phyloP scores from a whole-genome alignment of 73 alveolate genomes.

The Blepharisma stoltei region DNA sequence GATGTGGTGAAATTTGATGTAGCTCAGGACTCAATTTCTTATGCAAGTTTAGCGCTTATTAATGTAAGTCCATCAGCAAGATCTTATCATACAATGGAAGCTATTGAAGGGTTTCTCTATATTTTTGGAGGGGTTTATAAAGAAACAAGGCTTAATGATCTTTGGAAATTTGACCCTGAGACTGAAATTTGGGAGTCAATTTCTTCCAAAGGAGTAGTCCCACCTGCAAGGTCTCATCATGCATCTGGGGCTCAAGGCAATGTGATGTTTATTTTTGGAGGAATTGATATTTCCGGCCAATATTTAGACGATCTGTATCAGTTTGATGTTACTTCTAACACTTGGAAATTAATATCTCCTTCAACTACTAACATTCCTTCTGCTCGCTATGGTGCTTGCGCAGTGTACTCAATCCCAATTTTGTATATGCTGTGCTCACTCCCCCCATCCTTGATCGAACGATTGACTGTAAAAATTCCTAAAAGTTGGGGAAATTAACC shows the following conservation, averaged over 20 bases:
- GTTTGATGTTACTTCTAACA: background rate
- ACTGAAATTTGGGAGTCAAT: background rate
- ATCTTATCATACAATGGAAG: slow-evolving; percentile 19
- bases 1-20: slow-evolving; percentile 15
- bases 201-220: background rate
- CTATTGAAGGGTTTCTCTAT: background rate
- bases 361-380: background rate
- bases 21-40: background rate
- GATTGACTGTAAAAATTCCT: too few relatives aligned
- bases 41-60: background rate
- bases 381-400: background rate
- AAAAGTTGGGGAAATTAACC: too few relatives aligned
- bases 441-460: too few relatives aligned
- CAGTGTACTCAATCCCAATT: background rate
- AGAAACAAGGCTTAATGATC: background rate
- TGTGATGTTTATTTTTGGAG: slow-evolving; percentile 20
- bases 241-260: slow-evolving; percentile 10
- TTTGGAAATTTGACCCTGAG: slow-evolving; percentile 14
- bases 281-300: background rate
- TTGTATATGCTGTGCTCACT: too few relatives aligned
- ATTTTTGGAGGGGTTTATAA: slow-evolving; percentile 25
- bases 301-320: background rate
- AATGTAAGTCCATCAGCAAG: background rate
- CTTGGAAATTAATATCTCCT: background rate
- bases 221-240: slow-evolving; percentile 24